phyloP scores from a whole-genome alignment of 129 eudicot genomes.

The Escallonia rubra region DNA sequence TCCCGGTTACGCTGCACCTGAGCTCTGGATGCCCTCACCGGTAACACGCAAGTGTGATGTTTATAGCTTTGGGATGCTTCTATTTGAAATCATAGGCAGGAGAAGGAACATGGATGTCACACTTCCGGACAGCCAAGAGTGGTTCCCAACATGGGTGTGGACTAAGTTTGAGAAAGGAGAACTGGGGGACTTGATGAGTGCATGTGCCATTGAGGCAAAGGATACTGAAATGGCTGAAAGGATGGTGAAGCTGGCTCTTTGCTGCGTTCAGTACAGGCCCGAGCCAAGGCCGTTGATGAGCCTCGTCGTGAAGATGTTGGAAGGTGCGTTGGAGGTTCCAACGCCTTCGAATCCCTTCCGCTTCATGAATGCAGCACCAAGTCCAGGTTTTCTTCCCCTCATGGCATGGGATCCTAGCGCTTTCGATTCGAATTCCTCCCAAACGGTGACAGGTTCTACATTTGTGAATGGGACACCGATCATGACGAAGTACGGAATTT shows the following conservation, averaged over 20 bases:
- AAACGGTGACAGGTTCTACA: no score
- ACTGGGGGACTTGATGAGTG: constrained; percentile 12
- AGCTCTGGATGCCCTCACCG: constrained; percentile 13
- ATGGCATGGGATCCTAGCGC: no score
- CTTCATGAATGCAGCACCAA: no score
- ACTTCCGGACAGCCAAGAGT: constrained; percentile 24
- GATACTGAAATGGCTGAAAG: constrained; percentile 9
- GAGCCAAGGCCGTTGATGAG: constrained; percentile 20
- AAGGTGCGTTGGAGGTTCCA: constrained; percentile 18
- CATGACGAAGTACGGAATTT: no score
- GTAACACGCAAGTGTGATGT: constrained; percentile 22
- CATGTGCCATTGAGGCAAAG: constrained; percentile 12
- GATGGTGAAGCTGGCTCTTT: constrained; percentile 12
- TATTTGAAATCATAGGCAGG: constrained; percentile 27
- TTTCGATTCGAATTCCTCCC: no score
- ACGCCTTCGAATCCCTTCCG: constrained; percentile 17
- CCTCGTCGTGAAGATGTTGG: constrained; percentile 19
- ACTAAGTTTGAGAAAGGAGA: constrained; percentile 11
- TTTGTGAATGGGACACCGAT: no score
- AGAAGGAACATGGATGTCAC: constrained; percentile 15
- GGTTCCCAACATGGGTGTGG: constrained; percentile 29
- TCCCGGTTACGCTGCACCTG: constrained; percentile 26
- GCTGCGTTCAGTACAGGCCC: constrained; percentile 19
- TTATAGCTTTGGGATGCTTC: constrained; percentile 28
- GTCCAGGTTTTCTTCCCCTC: no score